Evolutionary conservation across 164 flowering plant species (phyloP).

Genomic region (Aristolochia contorta): DNA sequence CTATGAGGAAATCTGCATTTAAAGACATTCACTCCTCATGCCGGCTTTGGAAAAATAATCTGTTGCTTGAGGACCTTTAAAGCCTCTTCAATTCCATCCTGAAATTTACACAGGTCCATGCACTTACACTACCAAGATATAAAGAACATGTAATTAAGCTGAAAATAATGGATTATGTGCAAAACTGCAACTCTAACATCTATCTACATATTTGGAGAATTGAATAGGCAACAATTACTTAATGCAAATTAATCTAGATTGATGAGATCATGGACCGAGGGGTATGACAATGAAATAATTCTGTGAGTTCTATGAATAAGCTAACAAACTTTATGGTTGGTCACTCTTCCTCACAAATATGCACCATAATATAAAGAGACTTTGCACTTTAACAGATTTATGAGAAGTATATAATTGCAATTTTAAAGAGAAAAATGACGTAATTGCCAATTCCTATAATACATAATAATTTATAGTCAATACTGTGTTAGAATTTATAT

Average conservation of each 20-base stretch:
- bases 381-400: too few species aligned
- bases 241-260: background rate
- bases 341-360: too few species aligned
- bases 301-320: background rate
- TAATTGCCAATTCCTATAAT: background rate
- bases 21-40: background rate
- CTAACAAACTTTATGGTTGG: background rate
- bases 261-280: background rate
- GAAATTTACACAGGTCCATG: conserved; percentile 9
- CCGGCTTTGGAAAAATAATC: conserved; percentile 12
- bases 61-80: conserved; percentile 50
- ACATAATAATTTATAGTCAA: background rate
- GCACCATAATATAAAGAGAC: too few species aligned
- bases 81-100: conserved; percentile 67
- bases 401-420: too few species aligned
- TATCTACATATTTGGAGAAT: background rate
- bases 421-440: background rate
- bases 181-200: background rate
- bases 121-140: background rate
- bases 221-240: background rate
- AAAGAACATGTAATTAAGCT: background rate
- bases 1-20: background rate
- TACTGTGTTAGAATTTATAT: background rate
- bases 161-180: background rate
- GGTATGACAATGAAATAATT: background rate